Evolutionary conservation across 495 filamentous ascomycete genomes (phyloP), one percentile per base, ranked within the genome.

Genomic region (Sabuloglossum arenarium): DNA sequence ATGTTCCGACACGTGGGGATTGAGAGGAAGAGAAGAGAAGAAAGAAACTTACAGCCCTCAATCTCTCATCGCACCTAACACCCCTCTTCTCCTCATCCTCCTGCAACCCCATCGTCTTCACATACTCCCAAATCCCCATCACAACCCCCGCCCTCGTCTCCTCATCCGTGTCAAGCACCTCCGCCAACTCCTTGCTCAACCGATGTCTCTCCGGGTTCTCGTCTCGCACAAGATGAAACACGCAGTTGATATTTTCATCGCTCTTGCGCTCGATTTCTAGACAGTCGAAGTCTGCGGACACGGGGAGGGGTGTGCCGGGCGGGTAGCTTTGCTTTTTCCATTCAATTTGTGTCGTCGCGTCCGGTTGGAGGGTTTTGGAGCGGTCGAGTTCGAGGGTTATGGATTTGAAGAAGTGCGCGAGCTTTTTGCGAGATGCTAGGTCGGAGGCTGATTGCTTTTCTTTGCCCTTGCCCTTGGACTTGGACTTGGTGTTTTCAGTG

Each of bases 351-450:
- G 85, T 76, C 45, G 77, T 68, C 51, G 78, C 71, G 47, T 82
- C 77, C 5, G 70, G 31, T 63, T 72, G 61, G 61, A 74, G 32
- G 61, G 65, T 72, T 65, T 62, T 78, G 69, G 59, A 77, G 49
- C 79, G 79, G 58, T 94, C 86, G 59, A 93, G 90, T 56, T 97
- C 88, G 39, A 96, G 75, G 1, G 78, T 85, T 63, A 99, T 81
- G 8, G 79, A 74, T 67, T 93, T 93, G 79, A 99, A 94, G 70
- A 96, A 99, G 61, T 95, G 85, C 27, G 91, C 94, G 67, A 98
- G 82, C 56, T 82, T 78, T 30, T 76, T 77, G 42, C 69, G 60
- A 25, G 61, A 53, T 45, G 54, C 62, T 66, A 69, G 51, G 63
- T 24, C 69, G 73, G 8, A 56, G 45, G 69, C 29, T 70, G 78